Evolutionary conservation across 1,284 basidiomycete genomes (phyloP).

Genomic region (Agroathelia rolfsii): DNA sequence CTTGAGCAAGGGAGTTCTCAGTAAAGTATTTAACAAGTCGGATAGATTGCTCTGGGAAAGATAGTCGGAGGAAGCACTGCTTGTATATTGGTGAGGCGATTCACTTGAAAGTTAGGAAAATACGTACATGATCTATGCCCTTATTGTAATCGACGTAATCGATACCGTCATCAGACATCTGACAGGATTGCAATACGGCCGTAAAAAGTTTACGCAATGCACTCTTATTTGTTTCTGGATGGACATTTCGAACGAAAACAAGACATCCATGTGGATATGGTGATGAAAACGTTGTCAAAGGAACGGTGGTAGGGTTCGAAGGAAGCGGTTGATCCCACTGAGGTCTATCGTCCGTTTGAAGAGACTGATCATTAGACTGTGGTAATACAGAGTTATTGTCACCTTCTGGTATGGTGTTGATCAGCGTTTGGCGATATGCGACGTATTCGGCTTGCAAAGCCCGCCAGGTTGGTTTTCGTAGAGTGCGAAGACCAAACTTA

Average conservation of each 20-base stretch:
- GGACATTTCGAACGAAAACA: conserved; percentile 57
- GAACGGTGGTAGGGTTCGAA: conserved; percentile 5
- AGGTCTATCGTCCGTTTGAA: no score
- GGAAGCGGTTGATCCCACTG: no score
- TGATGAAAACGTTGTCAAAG: conserved; percentile 21
- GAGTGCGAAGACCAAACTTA: conserved; percentile 47
- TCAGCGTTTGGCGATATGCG: conserved; percentile 39
- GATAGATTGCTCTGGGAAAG: conserved; percentile 36
- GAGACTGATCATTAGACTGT: neutral
- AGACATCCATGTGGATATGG: conserved; percentile 57
- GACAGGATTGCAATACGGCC: conserved; percentile 15
- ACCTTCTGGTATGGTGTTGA: conserved; percentile 32
- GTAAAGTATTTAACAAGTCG: conserved; percentile 37
- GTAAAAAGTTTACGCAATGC: conserved; percentile 53
- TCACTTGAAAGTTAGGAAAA: conserved; percentile 1
- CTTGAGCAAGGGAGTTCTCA: conserved; percentile 27
- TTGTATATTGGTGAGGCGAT: conserved; percentile 1
- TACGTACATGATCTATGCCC: conserved; percentile 58
- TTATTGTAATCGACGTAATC: conserved; percentile 74
- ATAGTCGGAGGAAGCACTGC: conserved; percentile 66
- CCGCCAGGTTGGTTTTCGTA: conserved; percentile 52
- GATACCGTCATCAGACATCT: conserved; percentile 24
- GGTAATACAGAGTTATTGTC: conserved; percentile 15
- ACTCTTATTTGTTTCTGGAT: conserved; percentile 68
- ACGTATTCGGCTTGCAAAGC: conserved; percentile 54